phyloP scores from a whole-genome alignment of 352 stramenopile genomes.

The Achlya hypogyna region DNA sequence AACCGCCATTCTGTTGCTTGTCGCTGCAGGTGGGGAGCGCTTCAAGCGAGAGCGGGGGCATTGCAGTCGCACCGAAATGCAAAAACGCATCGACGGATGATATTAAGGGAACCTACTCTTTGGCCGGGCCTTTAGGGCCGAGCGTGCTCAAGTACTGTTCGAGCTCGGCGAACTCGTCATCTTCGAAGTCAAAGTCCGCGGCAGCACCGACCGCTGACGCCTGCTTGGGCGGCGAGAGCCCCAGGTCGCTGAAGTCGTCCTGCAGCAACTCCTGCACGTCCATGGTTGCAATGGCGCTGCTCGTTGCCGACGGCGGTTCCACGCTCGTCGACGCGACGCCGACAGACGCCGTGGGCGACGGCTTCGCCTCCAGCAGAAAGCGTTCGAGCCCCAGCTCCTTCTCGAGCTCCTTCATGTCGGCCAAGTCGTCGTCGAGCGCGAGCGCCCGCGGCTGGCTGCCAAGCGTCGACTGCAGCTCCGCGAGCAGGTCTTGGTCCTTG shows the following conservation, averaged over 20 bases:
- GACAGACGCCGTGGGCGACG: conserved; percentile 25
- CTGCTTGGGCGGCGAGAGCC: conserved; percentile 38
- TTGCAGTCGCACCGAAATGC: too few relatives aligned
- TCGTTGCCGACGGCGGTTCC: conserved; percentile 32
- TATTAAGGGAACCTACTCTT: neutral
- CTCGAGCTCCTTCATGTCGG: conserved; percentile 76
- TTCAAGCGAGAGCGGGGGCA: too few relatives aligned
- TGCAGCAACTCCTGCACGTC: conserved; percentile 47
- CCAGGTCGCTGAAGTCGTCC: conserved; percentile 60
- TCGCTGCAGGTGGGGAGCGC: too few relatives aligned
- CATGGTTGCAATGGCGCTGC: conserved; percentile 8
- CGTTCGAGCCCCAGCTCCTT: conserved; percentile 67
- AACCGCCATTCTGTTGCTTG: too few relatives aligned
- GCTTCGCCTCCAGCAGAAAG: conserved; percentile 40
- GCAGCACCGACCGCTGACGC: conserved; percentile 27
- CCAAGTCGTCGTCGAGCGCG: conserved; percentile 54
- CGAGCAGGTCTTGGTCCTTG: conserved; percentile 82
- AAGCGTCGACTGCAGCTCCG: conserved; percentile 67
- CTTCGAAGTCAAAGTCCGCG: conserved; percentile 69
- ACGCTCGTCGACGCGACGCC: conserved; percentile 24
- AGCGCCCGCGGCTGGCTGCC: conserved; percentile 32
- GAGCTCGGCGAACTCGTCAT: conserved; percentile 82
- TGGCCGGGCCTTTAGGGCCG: neutral
- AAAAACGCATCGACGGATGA: too few relatives aligned
- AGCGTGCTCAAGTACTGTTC: conserved; percentile 81